These are phyloP conservation scores for Lentinus polychrous DNA, from an alignment of 1,284 basidiomycete species.

Conservation along the genomic window DNA sequence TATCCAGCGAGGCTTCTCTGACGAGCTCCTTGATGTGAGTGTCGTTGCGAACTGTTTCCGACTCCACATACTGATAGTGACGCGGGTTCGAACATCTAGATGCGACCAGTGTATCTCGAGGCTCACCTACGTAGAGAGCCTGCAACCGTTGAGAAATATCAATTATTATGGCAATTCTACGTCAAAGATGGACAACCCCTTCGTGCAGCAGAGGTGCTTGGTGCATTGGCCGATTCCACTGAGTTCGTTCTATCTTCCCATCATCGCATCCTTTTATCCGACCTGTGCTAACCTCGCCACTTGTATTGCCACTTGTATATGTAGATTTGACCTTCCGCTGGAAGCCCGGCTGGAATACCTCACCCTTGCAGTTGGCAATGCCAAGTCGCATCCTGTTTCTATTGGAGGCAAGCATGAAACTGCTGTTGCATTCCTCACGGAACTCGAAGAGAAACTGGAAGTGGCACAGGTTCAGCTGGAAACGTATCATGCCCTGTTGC, in stretches of 20 bases:
- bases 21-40: conserved; percentile 84
- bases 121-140: conserved; percentile 82
- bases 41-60: conserved; percentile 1
- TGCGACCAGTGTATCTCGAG: conserved; percentile 82
- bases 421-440: conserved; percentile 86
- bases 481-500: conserved; percentile 62
- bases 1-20: conserved; percentile 71
- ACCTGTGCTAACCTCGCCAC: conserved; percentile 3
- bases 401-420: conserved; percentile 72
- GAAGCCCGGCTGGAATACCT: conserved; percentile 81
- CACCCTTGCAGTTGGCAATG: conserved; percentile 91
- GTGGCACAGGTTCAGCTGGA: conserved; percentile 96
- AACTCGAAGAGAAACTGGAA: conserved; percentile 93
- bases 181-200: conserved; percentile 84
- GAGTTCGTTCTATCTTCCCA: conserved; percentile 44
- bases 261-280: not conserved
- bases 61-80: not conserved
- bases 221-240: conserved; percentile 80
- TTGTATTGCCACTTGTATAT: not conserved
- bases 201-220: conserved; percentile 83
- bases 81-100: conserved; percentile 34
- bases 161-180: conserved; percentile 96
- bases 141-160: conserved; percentile 74
- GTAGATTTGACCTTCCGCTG: conserved; percentile 64
- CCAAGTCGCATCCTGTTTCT: conserved; percentile 86